Percentiles rank a stretch among this genome's conserved stretches.
Evolutionary conservation across 371 early-diverging fungal species (phyloP).

Genomic region (Choanephora cucurbitarum): DNA sequence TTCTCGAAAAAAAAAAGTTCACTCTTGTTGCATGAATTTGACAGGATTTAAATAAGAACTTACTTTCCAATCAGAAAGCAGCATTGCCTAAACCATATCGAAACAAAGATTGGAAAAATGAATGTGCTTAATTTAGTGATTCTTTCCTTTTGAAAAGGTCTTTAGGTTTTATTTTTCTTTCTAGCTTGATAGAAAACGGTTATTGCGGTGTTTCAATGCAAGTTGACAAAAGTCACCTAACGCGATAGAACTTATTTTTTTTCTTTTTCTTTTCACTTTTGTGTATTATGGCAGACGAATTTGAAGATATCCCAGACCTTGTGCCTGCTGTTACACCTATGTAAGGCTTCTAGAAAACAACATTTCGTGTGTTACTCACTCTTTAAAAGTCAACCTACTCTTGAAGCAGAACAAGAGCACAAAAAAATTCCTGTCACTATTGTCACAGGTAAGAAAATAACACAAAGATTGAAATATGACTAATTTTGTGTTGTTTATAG

Average conservation of each 20-base stretch:
- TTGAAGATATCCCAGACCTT: constrained; percentile 62
- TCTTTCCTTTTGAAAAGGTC: too few relatives aligned
- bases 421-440: constrained; percentile 76
- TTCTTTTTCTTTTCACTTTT: not conserved
- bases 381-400: not conserved
- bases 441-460: constrained; percentile 52
- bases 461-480: too few relatives aligned
- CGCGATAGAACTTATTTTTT: not conserved
- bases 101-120: too few relatives aligned
- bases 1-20: too few relatives aligned
- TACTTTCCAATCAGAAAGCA: too few relatives aligned
- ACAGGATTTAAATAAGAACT: too few relatives aligned
- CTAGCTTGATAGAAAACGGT: too few relatives aligned
- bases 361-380: not conserved
- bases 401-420: constrained; percentile 4
- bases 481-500: constrained; percentile 30
- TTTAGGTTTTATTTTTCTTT: too few relatives aligned
- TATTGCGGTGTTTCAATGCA: not conserved
- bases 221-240: too few relatives aligned
- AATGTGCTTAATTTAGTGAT: too few relatives aligned
- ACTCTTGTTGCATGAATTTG: too few relatives aligned
- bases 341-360: constrained; percentile 11
- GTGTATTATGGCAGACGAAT: constrained; percentile 26
- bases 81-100: too few relatives aligned
- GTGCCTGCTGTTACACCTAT: constrained; percentile 30